These are phyloP conservation scores for Moricandia arvensis DNA, from an alignment of 345 rosid species.

Conservation along the genomic window DNA sequence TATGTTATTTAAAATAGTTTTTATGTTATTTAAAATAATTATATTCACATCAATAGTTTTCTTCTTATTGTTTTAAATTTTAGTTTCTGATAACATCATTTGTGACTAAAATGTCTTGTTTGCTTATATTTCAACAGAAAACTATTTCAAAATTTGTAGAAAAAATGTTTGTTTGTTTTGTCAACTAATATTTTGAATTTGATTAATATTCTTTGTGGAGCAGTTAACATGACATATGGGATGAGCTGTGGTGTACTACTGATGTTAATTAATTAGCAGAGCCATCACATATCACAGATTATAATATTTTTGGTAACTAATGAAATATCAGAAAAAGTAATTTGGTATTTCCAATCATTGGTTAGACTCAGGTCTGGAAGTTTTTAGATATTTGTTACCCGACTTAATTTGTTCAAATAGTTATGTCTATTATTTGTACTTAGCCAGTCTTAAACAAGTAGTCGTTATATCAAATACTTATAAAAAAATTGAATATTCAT, in stretches of 20 bases:
- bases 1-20: not conserved
- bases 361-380: too few species aligned
- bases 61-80: not conserved
- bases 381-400: too few species aligned
- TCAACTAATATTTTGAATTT: not conserved
- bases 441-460: too few species aligned
- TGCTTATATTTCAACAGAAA: not conserved
- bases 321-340: not conserved
- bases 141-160: not conserved
- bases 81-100: not conserved
- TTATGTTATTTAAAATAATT: too few species aligned
- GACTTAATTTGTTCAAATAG: too few species aligned
- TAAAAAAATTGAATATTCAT: too few species aligned
- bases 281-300: not conserved
- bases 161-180: not conserved
- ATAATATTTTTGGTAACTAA: not conserved
- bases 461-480: too few species aligned
- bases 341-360: not conserved
- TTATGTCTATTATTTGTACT: too few species aligned
- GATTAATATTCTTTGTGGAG: not conserved
- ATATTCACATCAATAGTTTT: not conserved
- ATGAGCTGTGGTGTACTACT: conserved; percentile 19
- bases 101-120: not conserved
- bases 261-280: not conserved
- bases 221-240: conserved; percentile 24